Conservation (phyloP, 768 basidiomycete species). For the Amanita subjunquillea region DNA sequence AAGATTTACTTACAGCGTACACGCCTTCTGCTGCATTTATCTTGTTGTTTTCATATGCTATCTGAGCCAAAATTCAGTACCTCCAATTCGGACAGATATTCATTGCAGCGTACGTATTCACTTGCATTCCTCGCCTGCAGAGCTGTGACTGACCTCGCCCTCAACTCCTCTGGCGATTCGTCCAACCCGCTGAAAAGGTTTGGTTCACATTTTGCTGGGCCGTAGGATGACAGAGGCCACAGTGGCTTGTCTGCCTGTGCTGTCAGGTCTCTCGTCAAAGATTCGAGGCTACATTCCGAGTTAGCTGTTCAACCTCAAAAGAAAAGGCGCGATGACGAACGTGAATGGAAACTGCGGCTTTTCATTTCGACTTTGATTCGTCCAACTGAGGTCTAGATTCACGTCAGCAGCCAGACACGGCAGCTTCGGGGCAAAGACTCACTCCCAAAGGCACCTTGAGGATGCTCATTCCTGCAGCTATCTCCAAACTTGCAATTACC, state of each 20-base stretch:
- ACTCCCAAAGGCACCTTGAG: slow-evolving; percentile 38
- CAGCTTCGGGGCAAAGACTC: slow-evolving; percentile 16
- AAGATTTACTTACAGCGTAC: slow-evolving; percentile 22
- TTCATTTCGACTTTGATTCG: slow-evolving; percentile 13
- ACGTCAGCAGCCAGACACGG: slow-evolving; percentile 1
- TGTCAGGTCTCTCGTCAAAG: slow-evolving; percentile 55
- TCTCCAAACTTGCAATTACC: slow-evolving; percentile 60
- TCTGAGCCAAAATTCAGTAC: slow-evolving; percentile 11
- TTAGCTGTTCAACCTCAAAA: background rate
- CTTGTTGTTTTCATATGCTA: slow-evolving; percentile 45
- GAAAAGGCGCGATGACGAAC: slow-evolving; percentile 16
- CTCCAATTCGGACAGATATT: background rate
- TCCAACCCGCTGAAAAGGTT: slow-evolving; percentile 58
- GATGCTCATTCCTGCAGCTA: slow-evolving; percentile 60
- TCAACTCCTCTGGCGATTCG: slow-evolving; percentile 69
- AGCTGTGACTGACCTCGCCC: slow-evolving; percentile 52
- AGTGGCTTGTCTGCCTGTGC: slow-evolving; percentile 52
- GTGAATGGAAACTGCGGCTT: slow-evolving; percentile 24
- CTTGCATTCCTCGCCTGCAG: slow-evolving; percentile 39
- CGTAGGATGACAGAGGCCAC: slow-evolving; percentile 78
- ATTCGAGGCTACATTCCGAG: slow-evolving; percentile 39
- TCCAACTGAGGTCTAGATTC: slow-evolving; percentile 30
- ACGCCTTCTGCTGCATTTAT: slow-evolving; percentile 43
- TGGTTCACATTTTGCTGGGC: slow-evolving; percentile 64
- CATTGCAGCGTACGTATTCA: slow-evolving; percentile 53